These are phyloP conservation scores for Thalassiosira ordinaria DNA, from an alignment of 352 stramenopile species.

Conservation along the genomic window DNA sequence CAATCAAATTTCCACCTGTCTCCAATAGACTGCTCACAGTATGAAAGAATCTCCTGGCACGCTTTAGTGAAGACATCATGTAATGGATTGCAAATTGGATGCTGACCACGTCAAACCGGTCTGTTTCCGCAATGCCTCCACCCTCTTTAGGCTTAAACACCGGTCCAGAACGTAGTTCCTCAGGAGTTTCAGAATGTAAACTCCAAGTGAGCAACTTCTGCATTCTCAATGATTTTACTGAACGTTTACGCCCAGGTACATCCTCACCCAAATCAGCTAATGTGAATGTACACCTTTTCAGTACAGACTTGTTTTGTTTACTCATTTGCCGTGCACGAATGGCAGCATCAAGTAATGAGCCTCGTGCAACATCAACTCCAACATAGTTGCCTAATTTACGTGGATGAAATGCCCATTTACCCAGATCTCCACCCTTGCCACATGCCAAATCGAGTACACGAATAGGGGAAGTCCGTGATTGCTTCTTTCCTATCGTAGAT, in stretches of 20 bases:
- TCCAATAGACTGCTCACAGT: conserved; percentile 92
- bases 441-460: conserved; percentile 96
- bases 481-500: conserved; percentile 18
- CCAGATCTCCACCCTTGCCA: conserved; percentile 97
- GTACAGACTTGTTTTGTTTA: conserved; percentile 74
- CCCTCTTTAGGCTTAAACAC: conserved; percentile 67
- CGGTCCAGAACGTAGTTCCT: conserved; percentile 56
- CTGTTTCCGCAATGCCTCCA: conserved; percentile 66
- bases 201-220: conserved; percentile 80
- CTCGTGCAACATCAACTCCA: conserved; percentile 96
- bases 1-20: conserved; percentile 94
- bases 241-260: conserved; percentile 72
- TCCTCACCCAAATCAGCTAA: conserved; percentile 81
- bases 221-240: conserved; percentile 56
- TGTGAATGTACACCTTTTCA: conserved; percentile 65
- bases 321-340: conserved; percentile 88
- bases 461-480: conserved; percentile 64
- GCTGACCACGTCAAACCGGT: conserved; percentile 95
- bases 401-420: conserved; percentile 93
- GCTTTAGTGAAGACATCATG: conserved; percentile 94
- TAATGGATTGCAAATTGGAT: conserved; percentile 99
- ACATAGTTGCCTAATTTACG: conserved; percentile 93
- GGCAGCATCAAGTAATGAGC: conserved; percentile 94
- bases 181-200: conserved; percentile 62
- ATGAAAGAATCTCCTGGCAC: conserved; percentile 92